Base-by-base conservation (phyloP, 139 green algal genomes). In the Astrephomene gubernaculifera region DNA sequence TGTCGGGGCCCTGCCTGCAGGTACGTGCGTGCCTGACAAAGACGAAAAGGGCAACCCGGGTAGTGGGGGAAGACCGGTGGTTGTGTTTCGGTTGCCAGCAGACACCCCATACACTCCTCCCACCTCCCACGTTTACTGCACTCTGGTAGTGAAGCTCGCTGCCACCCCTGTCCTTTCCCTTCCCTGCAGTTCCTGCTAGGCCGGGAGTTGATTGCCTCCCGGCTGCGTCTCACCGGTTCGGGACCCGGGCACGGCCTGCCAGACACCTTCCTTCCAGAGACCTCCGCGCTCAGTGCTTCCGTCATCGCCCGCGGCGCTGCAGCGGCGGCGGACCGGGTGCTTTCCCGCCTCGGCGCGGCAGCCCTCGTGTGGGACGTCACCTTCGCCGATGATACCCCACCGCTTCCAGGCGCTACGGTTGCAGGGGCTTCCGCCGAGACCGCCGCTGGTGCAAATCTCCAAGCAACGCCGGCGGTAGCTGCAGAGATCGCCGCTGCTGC, bases 181-280 rank as follows among this genome's bases (percentile, higher is more conserved):
- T 65, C 6, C 57, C 19, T 78, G 70, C 70, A 78, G 70, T 78
- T 78, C 43, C 41, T 78, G 70, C 41, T 78, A 12, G 70, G 70
- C 21, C 29, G 70, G 25, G 70, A 78, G 43, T 7, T 78, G 7
- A n/a, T 78, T 21, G 70, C 70, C 3, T 39, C 70, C 4, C 29
- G 70, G 70, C 70, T 78, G 43, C 70, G 70, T 2, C 25, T 78
- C 25, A 78, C 43, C 14, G 70, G 44, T 61, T 41, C 25, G 17
- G 70, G 70, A 22, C 70, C 70, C 24, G 22, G 29, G 5, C 44
- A 63, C 29, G 70, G 70, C 33, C 70, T 78, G 70, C 43, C 24
- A 6, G 44, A 78, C 5, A n/a, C 29, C 43, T 35, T 63, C 33
- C 25, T 78, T 22, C 70, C 70, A 14, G 70, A 78, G 68, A n/a